Conservation (phyloP, 2,329 filamentous ascomycete genomes). For the Diaporthe longicolla region DNA sequence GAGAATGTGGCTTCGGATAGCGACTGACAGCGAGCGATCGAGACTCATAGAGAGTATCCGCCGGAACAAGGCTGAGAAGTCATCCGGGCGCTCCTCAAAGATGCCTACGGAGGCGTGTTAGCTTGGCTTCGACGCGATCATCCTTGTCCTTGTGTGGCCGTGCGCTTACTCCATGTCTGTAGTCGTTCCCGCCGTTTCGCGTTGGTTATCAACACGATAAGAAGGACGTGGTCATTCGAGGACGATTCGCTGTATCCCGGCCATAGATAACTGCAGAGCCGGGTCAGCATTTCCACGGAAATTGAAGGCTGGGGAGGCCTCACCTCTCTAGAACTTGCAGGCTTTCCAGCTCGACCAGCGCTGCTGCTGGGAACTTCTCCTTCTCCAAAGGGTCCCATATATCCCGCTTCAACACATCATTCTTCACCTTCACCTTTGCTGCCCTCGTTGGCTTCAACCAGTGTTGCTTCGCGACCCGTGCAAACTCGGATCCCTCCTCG, state of each 20-base stretch:
- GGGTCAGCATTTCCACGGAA: conserved; percentile 46
- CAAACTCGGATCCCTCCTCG: conserved; percentile 73
- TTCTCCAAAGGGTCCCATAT: conserved; percentile 92
- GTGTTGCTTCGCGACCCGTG: conserved; percentile 83
- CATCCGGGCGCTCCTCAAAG: conserved; percentile 81
- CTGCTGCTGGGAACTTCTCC: conserved; percentile 82
- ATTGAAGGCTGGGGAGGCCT: conserved; percentile 39
- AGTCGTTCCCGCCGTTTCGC: conserved; percentile 90
- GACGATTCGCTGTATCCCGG: conserved; percentile 90
- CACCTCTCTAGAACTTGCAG: conserved; percentile 90
- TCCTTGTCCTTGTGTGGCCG: not conserved
- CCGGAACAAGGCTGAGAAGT: conserved; percentile 91
- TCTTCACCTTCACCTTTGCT: conserved; percentile 76
- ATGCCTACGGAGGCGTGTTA: conserved; percentile 66
- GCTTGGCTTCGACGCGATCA: conserved; percentile 1
- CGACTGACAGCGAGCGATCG: conserved; percentile 75
- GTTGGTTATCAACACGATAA: conserved; percentile 88
- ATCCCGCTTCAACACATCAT: conserved; percentile 86
- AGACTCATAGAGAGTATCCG: conserved; percentile 90
- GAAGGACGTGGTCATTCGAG: conserved; percentile 91
- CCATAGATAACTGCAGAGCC: conserved; percentile 83
- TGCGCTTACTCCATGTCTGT: conserved; percentile 83
- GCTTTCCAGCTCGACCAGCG: conserved; percentile 87
- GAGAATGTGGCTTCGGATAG: conserved; percentile 85
- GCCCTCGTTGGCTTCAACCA: conserved; percentile 81